phyloP scores from a whole-genome alignment of 2,329 filamentous ascomycete species.

The Cercospora sp. region DNA sequence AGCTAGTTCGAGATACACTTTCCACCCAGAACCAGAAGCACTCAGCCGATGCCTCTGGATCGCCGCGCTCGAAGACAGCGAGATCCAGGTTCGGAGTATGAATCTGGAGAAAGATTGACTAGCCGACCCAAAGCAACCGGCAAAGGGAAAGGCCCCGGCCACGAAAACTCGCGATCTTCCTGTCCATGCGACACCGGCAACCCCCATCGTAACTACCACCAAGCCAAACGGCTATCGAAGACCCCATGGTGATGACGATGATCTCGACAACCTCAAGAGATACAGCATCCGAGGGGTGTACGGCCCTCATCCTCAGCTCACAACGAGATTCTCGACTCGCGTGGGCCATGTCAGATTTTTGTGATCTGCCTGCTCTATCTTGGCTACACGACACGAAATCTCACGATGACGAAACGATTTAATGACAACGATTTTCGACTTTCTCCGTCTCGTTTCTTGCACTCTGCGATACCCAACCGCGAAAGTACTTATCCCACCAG shows the following conservation, averaged over 20 bases:
- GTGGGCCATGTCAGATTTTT: slow-evolving; percentile 11
- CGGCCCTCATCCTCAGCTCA: slow-evolving; percentile 3
- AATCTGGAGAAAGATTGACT: slow-evolving; percentile 32
- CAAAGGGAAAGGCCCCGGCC: not conserved
- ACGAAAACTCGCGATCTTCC: slow-evolving; percentile 5
- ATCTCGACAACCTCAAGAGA: slow-evolving; percentile 1
- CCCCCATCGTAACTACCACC: not conserved
- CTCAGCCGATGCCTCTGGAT: slow-evolving; percentile 85
- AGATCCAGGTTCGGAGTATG: slow-evolving; percentile 55
- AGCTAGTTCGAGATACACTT: slow-evolving; percentile 71
- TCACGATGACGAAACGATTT: not conserved
- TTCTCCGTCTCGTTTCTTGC: not conserved
- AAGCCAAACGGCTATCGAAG: slow-evolving; percentile 1
- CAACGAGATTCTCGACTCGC: slow-evolving; percentile 8
- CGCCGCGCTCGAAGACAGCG: slow-evolving; percentile 72
- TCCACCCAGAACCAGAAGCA: slow-evolving; percentile 73
- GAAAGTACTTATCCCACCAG: not conserved
- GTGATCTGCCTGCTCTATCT: not conserved
- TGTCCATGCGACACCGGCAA: not conserved
- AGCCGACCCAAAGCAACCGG: slow-evolving; percentile 8
- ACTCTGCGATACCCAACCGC: not conserved
- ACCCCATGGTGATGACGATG: slow-evolving; percentile 2
- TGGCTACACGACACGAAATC: not conserved
- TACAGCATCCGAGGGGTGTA: slow-evolving; percentile 9
- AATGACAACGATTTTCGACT: not conserved